Conservation (phyloP, 495 filamentous ascomycete species). For the Neurospora sp. region DNA sequence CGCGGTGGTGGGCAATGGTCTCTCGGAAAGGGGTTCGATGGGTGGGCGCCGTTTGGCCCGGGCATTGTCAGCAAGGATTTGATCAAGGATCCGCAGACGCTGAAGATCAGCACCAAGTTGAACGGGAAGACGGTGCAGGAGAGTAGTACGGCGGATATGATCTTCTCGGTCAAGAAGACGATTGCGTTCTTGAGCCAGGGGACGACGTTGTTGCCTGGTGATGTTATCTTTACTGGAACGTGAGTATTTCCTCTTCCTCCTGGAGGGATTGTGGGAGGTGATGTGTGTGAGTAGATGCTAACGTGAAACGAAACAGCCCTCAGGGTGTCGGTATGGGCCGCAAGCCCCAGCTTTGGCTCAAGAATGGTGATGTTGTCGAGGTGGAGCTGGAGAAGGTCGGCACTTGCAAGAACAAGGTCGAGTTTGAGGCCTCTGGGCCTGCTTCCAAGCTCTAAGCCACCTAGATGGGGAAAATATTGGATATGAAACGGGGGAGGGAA, state of each 20-base stretch:
- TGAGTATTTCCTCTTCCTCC: slow-evolving; percentile 30
- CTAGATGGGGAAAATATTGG: neutral
- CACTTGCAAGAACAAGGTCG: slow-evolving; percentile 60
- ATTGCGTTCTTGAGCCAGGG: slow-evolving; percentile 68
- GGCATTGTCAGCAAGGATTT: slow-evolving; percentile 61
- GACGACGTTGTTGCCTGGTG: slow-evolving; percentile 67
- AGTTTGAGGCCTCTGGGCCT: slow-evolving; percentile 41
- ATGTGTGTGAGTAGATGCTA: neutral
- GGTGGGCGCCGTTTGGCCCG: slow-evolving; percentile 81
- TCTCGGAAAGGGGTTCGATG: slow-evolving; percentile 77
- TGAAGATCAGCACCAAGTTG: slow-evolving; percentile 56
- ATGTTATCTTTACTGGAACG: slow-evolving; percentile 81
- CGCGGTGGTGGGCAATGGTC: slow-evolving; percentile 74
- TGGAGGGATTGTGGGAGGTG: neutral
- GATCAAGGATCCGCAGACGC: slow-evolving; percentile 58
- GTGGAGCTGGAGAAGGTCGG: slow-evolving; percentile 65
- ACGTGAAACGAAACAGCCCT: slow-evolving; percentile 46
- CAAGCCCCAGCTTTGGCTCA: slow-evolving; percentile 65
- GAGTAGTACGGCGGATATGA: slow-evolving; percentile 68
- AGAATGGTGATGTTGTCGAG: slow-evolving; percentile 70
- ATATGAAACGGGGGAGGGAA: neutral
- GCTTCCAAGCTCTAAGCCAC: slow-evolving; percentile 44
- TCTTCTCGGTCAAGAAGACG: slow-evolving; percentile 65
- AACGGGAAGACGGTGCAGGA: slow-evolving; percentile 68
- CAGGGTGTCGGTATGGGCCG: slow-evolving; percentile 72